A percentile compares a stretch with the other conserved stretches of the same genome.
phyloP scores from a whole-genome alignment of 371 early-diverging fungal genomes.

The Mucor lusitanicus region DNA sequence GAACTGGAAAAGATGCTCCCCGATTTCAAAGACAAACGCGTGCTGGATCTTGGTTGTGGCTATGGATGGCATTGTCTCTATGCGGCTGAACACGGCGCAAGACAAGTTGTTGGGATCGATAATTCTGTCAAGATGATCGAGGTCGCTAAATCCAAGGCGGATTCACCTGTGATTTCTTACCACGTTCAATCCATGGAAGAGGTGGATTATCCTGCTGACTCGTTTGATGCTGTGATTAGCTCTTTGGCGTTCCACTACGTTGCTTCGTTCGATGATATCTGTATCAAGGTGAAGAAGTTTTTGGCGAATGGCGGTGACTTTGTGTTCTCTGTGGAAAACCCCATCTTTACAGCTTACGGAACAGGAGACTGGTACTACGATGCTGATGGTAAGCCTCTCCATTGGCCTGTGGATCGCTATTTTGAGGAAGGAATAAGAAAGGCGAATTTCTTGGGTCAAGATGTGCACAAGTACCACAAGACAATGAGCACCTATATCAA shows the following conservation, averaged over 20 bases:
- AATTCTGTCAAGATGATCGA: constrained; percentile 21
- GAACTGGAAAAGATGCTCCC: constrained; percentile 19
- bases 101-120: constrained; percentile 15
- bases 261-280: constrained; percentile 16
- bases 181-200: constrained; percentile 6
- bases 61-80: constrained; percentile 28
- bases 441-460: constrained; percentile 14
- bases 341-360: constrained; percentile 24
- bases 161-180: constrained; percentile 5
- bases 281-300: not conserved
- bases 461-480: constrained; percentile 23
- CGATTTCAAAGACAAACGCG: constrained; percentile 11
- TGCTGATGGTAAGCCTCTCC: constrained; percentile 6
- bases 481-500: constrained; percentile 25
- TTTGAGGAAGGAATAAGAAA: constrained; percentile 10
- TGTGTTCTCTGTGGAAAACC: constrained; percentile 28
- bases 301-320: constrained; percentile 15
- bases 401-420: constrained; percentile 30
- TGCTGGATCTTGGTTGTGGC: constrained; percentile 26
- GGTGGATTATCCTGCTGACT: constrained; percentile 1
- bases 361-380: constrained; percentile 19
- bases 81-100: constrained; percentile 21
- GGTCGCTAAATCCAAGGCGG: constrained; percentile 13
- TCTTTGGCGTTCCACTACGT: constrained; percentile 25
- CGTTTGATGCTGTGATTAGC: constrained; percentile 24